phyloP scores from a whole-genome alignment of 73 alveolate species.

The Paramecium pentaurelia region DNA sequence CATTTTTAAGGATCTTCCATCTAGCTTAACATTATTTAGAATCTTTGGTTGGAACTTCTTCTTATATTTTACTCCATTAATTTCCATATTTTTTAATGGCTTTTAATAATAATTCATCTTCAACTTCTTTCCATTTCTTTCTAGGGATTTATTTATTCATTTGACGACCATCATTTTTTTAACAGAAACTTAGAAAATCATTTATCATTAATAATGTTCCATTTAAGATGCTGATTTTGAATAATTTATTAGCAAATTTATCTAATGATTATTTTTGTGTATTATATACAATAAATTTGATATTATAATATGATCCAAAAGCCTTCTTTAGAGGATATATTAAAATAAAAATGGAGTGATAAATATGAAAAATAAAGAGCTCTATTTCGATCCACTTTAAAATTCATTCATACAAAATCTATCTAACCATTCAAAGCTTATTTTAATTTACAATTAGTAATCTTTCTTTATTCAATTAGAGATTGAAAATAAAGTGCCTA shows the following conservation, averaged over 20 bases:
- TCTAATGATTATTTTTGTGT: background rate
- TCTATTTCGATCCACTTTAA: conserved; percentile 4
- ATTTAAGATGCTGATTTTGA: background rate
- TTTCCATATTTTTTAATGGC: background rate
- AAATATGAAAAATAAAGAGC: background rate
- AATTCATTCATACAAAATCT: background rate
- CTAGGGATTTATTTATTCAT: background rate
- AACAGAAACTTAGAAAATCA: background rate
- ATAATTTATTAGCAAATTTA: background rate
- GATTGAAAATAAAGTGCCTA: conserved; percentile 29
- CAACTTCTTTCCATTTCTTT: conserved; percentile 7
- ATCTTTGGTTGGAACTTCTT: background rate
- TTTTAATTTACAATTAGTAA: conserved; percentile 28
- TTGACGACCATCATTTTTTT: background rate
- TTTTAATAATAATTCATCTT: background rate
- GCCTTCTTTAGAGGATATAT: background rate
- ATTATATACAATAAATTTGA: background rate
- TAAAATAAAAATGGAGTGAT: conserved; percentile 5
- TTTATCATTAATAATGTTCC: background rate
- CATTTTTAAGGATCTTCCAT: background rate
- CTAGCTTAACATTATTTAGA: background rate
- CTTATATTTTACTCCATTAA: background rate
- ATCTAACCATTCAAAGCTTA: background rate
- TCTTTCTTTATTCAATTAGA: background rate
- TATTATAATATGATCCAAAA: background rate